These are phyloP conservation scores for Penicillium sp. DNA, from an alignment of 2,329 filamentous ascomycete species.

Conservation along the genomic window DNA sequence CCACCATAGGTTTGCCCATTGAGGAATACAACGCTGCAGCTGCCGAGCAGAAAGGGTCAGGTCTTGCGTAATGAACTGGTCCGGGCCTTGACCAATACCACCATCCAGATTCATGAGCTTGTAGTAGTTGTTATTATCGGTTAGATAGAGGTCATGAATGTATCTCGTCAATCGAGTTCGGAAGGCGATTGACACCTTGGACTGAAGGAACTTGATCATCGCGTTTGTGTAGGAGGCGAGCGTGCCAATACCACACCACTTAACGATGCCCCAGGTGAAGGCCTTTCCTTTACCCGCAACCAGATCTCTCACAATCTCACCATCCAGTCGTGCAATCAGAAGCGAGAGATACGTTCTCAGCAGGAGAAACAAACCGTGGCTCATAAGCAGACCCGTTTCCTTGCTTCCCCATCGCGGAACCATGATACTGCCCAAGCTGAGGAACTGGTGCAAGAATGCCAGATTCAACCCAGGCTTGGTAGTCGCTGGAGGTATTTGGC, in stretches of 20 bases:
- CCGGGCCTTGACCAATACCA: conserved; percentile 82
- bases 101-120: conserved; percentile 90
- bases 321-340: conserved; percentile 85
- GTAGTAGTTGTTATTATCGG: conserved; percentile 93
- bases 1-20: conserved; percentile 95
- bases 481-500: conserved; percentile 73
- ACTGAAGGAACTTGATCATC: conserved; percentile 98
- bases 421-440: conserved; percentile 96
- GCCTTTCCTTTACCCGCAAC: conserved; percentile 88
- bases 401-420: conserved; percentile 93
- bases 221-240: conserved; percentile 96
- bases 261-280: conserved; percentile 82
- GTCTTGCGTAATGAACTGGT: conserved; percentile 97
- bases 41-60: conserved; percentile 85
- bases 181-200: conserved; percentile 97
- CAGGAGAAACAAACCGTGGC: conserved; percentile 84
- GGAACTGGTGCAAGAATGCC: conserved; percentile 92
- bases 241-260: conserved; percentile 92
- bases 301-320: conserved; percentile 90
- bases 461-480: conserved; percentile 93
- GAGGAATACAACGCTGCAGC: conserved; percentile 93
- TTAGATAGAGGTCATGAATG: conserved; percentile 94
- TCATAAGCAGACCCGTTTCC: conserved; percentile 82
- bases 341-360: conserved; percentile 90
- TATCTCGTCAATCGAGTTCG: conserved; percentile 90